Base-by-base conservation (phyloP, 2,329 filamentous ascomycete species). In the Canariomyces notabilis region DNA sequence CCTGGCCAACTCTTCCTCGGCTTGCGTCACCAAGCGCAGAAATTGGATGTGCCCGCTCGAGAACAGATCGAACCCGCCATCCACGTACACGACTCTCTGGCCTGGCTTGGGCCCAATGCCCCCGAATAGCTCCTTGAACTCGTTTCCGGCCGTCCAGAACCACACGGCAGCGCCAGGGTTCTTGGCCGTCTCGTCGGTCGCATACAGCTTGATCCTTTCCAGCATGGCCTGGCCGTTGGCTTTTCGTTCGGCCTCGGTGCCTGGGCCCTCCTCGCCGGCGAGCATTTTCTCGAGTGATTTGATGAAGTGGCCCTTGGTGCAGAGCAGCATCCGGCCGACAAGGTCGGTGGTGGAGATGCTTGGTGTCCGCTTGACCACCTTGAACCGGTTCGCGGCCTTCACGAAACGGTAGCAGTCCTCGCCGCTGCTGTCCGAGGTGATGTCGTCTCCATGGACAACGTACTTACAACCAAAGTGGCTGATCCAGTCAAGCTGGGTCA, bases 321-420 rank as follows among this genome's bases (percentile, higher is more conserved):
- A 96, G 14, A 97, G 75, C 60, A 98, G 74, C 93, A 98, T 98
- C 59, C 93, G 84, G 16, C 93, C 93, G 20, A 98, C 93, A n/a
- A 98, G 78, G 63, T 98, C 93, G 3, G 93, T 98, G 2, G 93
- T 98, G 8, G 89, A 95, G 61, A 98, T 98, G 49, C 89, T 90
- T 0, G 93, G 93, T 2, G 93, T 97, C 53, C 93, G 80, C 72
- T 95, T 95, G 37, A 98, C 93, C 15, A 98, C 89, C 69, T 94
- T 90, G 79, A 98, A 98, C 35, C 93, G 80, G 11, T 85, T 85
- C 1, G 91, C 93, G 33, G 87, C 84, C 70, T 98, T 98, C 61
- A 98, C 93, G 62, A 91, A 97, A 50, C 93, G 87, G 71, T 98
- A 98, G 71, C 91, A 97, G 71, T 98, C 93, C 65, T 95, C 85